Conservation (phyloP, 306 rosid species). For the Hylodesmum podocarpum region DNA sequence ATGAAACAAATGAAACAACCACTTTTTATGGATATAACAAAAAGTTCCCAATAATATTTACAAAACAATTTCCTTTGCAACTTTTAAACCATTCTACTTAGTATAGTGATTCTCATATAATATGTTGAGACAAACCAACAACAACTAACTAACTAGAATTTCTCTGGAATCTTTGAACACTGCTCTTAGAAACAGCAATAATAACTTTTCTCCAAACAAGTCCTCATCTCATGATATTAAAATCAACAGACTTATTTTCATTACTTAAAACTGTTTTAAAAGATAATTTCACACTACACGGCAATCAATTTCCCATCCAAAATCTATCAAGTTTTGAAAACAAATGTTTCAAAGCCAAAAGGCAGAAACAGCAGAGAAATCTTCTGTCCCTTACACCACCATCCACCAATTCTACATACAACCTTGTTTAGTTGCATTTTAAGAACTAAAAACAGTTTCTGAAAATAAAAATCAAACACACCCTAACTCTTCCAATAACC, state of each 20-base stretch:
- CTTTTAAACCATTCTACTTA: neutral
- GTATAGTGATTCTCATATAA: neutral
- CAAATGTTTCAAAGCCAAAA: too few relatives aligned
- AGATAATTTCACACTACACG: too few relatives aligned
- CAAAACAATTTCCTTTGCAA: neutral
- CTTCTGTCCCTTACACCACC: too few relatives aligned
- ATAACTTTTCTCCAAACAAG: neutral
- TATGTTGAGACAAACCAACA: conserved; percentile 1
- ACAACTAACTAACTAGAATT: neutral
- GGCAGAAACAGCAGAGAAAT: too few relatives aligned
- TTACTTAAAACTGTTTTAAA: too few relatives aligned
- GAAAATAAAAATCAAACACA: too few relatives aligned
- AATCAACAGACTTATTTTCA: neutral
- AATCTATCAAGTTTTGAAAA: too few relatives aligned
- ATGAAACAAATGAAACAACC: neutral
- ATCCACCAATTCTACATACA: too few relatives aligned
- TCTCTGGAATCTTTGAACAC: neutral
- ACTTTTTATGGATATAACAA: neutral
- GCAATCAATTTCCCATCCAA: too few relatives aligned
- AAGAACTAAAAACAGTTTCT: too few relatives aligned
- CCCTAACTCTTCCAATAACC: neutral
- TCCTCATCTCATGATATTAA: neutral
- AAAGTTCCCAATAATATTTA: neutral
- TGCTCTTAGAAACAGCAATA: neutral
- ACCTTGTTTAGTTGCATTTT: too few relatives aligned